phyloP scores from a whole-genome alignment of 345 rosid genomes.

The Heritiera littoralis region DNA sequence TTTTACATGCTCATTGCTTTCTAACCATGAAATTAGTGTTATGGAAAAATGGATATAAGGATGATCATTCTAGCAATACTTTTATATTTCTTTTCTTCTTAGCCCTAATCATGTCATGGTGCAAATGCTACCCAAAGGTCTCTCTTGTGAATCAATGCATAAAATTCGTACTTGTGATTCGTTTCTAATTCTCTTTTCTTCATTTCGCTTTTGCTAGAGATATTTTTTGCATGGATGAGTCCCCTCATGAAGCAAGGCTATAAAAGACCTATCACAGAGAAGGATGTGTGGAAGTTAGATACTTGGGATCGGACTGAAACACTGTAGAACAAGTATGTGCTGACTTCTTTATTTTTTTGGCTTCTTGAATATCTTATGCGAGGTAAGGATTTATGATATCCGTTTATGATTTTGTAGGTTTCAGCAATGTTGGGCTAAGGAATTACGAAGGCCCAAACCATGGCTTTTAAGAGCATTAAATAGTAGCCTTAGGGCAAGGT shows the following conservation, averaged over 20 bases:
- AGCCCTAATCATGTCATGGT: conserved; percentile 19
- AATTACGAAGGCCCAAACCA: no score
- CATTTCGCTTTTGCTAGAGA: conserved; percentile 39
- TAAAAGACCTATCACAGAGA: conserved; percentile 84
- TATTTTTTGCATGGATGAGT: conserved; percentile 79
- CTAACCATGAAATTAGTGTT: neutral
- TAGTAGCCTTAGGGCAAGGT: no score
- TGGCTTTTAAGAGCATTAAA: no score
- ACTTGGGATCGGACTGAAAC: conserved; percentile 93
- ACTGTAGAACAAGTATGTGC: conserved; percentile 55
- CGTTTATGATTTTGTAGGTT: no score
- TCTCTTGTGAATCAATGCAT: conserved; percentile 11
- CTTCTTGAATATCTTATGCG: conserved; percentile 22
- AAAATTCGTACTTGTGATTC: neutral
- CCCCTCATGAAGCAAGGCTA: conserved; percentile 90
- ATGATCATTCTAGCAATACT: neutral
- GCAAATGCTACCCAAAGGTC: neutral
- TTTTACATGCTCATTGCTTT: neutral
- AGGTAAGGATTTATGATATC: conserved; percentile 24
- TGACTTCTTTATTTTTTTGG: conserved; percentile 13
- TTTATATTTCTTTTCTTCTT: conserved; percentile 7
- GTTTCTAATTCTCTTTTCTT: conserved; percentile 21
- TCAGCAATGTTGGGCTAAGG: no score
- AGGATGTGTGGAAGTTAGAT: conserved; percentile 92
- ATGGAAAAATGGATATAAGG: neutral